Evolutionary conservation across 1,284 basidiomycete species (phyloP).

Genomic region (Clitocybe nebularis): DNA sequence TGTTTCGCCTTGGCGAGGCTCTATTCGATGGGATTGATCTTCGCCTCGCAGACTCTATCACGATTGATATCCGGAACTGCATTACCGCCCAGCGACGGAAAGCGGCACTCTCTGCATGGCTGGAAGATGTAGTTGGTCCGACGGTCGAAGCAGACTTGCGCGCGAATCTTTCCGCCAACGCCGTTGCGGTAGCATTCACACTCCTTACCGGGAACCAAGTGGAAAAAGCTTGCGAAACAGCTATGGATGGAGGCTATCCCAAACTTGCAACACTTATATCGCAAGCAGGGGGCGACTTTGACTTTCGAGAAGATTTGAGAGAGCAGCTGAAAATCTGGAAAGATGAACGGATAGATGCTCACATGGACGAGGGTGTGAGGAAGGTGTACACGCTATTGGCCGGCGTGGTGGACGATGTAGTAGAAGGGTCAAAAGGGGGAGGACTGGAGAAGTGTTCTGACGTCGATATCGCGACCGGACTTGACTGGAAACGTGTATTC

Average conservation of each 20-base stretch:
- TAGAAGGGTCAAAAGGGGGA: conserved; percentile 56
- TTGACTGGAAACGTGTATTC: conserved; percentile 96
- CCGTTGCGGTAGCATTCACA: conserved; percentile 64
- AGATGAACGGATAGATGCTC: conserved; percentile 69
- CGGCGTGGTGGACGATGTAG: conserved; percentile 63
- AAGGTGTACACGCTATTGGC: conserved; percentile 85
- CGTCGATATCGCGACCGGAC: conserved; percentile 68
- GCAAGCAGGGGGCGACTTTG: conserved; percentile 80
- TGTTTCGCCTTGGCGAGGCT: conserved; percentile 89
- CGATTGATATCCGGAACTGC: conserved; percentile 58
- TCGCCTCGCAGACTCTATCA: conserved; percentile 50
- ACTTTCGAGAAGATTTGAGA: conserved; percentile 72
- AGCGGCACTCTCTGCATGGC: conserved; percentile 82
- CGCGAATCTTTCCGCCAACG: conserved; percentile 34
- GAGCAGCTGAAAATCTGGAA: conserved; percentile 86
- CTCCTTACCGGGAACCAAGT: conserved; percentile 87
- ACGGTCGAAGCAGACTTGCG: conserved; percentile 77
- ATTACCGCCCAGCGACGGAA: conserved; percentile 71
- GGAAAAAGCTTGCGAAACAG: conserved; percentile 76
- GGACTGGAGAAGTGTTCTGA: conserved; percentile 59
- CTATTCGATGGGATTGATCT: conserved; percentile 85
- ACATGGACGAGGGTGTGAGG: conserved; percentile 69
- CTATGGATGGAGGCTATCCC: conserved; percentile 75
- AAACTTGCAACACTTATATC: conserved; percentile 91
- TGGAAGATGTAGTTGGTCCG: conserved; percentile 72